Evolutionary conservation across 1,139 yeast genomes (phyloP).

Genomic region (Pichia sp.): DNA sequence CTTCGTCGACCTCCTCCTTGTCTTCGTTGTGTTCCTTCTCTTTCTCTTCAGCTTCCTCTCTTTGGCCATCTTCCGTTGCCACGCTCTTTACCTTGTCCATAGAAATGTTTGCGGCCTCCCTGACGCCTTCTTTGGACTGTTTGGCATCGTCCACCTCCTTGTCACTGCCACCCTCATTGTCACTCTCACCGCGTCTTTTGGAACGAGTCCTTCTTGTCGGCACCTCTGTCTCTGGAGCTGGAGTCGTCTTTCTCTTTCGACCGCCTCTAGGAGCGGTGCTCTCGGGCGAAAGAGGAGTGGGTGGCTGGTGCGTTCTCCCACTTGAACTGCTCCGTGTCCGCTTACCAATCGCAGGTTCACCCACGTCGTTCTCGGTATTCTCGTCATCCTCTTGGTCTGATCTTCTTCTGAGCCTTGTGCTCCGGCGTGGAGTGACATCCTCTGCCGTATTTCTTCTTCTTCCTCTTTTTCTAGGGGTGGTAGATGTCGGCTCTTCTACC

Average conservation of each 20-base stretch:
- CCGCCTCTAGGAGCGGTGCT: slow-evolving; percentile 8
- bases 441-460: slow-evolving; percentile 7
- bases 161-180: slow-evolving; percentile 4
- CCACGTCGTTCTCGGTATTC: slow-evolving; percentile 1
- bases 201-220: slow-evolving; percentile 12
- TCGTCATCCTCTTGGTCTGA: slow-evolving; percentile 13
- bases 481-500: slow-evolving; percentile 1
- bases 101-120: not conserved
- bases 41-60: slow-evolving; percentile 1
- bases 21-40: slow-evolving; percentile 7
- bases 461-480: slow-evolving; percentile 7
- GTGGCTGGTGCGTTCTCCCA: not conserved
- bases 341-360: slow-evolving; percentile 13
- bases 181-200: slow-evolving; percentile 6
- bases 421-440: slow-evolving; percentile 16
- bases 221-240: slow-evolving; percentile 5
- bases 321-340: slow-evolving; percentile 18
- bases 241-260: slow-evolving; percentile 7
- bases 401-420: slow-evolving; percentile 14
- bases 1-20: slow-evolving; percentile 5
- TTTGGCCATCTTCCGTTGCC: not conserved
- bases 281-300: slow-evolving; percentile 1
- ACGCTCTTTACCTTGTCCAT: not conserved
- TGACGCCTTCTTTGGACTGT: not conserved
- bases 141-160: not conserved